Base-by-base conservation (phyloP, 179 eudicot species). In the Monotropa hypopitys region DNA sequence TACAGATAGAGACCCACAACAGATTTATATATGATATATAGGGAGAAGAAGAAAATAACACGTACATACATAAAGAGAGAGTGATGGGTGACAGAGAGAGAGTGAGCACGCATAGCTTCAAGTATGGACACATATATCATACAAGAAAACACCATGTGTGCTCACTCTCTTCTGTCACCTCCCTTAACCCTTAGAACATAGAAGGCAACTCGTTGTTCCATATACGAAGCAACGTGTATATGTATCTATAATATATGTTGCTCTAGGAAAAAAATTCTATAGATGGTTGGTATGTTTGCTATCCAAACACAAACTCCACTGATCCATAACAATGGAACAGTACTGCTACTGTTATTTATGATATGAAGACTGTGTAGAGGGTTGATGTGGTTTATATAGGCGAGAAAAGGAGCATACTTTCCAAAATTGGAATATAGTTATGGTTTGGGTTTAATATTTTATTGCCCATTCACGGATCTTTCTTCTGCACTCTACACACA, bases 81-180 rank as follows among this genome's bases (percentile, higher is more conserved):
- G 53, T 46, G 6, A 76, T 78, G 86, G 87, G 85, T 77, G 94
- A 87, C 90, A 84, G 89, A 79, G 30, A 88, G 90, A 90, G 88
- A 35, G 88, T 84, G 81, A 90, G 90, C 91, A 87, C 90, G 47
- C 80, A 88, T 82, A 88, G 91, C 85, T 89, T 89, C 88, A 73
- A 84, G 87, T 87, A 86, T 84, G 80, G 73, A 67, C 4, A 72
- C 0, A n/a, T 69, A 38, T 38, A 35, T 1, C 76, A 83, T 83
- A 86, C 88, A 73, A 80, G 85, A 88, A 85, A 83, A 72, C 61
- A 80, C 90, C 88, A 88, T 88, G 51, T 74, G 91, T 88, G 90
- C 93, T 89, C 91, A 89, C 93, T 89, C 93, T 89, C 93, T 89
- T 89, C 93, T 89, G 93, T 89, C 93, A 89, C 90, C 92, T 56